phyloP scores from a whole-genome alignment of 495 filamentous ascomycete species.

The Aspergillus leporis region DNA sequence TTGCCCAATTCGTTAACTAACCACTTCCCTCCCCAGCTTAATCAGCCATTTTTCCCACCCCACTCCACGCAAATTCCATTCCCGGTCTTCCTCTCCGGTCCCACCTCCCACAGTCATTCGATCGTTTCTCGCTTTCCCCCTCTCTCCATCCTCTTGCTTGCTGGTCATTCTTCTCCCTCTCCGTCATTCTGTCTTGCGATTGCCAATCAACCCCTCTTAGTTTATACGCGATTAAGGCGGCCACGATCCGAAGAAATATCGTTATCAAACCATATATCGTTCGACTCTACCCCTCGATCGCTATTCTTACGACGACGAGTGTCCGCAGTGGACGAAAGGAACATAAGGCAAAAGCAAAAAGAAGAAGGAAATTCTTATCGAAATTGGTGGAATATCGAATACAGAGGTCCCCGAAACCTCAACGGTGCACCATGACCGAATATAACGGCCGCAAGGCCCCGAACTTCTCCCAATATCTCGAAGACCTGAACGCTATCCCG shows the following conservation, averaged over 20 bases:
- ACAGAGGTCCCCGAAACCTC: slow-evolving; percentile 18
- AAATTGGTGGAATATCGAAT: not conserved
- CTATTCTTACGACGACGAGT: not conserved
- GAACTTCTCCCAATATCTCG: slow-evolving; percentile 85
- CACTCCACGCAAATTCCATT: slow-evolving; percentile 16
- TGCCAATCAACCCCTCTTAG: not conserved
- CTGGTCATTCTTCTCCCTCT: slow-evolving; percentile 9
- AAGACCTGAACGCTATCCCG: slow-evolving; percentile 78
- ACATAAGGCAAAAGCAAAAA: not conserved
- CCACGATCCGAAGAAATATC: not conserved
- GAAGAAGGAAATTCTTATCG: not conserved
- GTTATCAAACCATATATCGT: not conserved
- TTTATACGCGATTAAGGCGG: slow-evolving; percentile 4
- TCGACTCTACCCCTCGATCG: not conserved
- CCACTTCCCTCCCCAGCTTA: slow-evolving; percentile 4
- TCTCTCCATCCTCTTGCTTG: not conserved
- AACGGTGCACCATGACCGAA: slow-evolving; percentile 55
- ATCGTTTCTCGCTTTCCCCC: slow-evolving; percentile 11
- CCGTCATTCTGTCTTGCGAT: not conserved
- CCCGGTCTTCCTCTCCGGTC: slow-evolving; percentile 13
- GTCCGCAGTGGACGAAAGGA: not conserved
- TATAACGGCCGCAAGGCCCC: slow-evolving; percentile 71
- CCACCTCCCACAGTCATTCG: slow-evolving; percentile 12
- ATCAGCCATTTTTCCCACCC: slow-evolving; percentile 7
- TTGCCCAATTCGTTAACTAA: slow-evolving; percentile 2